Percentiles rank a stretch among this genome's conserved stretches.
Conservation (phyloP, 768 basidiomycete species). For the Calvatia gigantea region DNA sequence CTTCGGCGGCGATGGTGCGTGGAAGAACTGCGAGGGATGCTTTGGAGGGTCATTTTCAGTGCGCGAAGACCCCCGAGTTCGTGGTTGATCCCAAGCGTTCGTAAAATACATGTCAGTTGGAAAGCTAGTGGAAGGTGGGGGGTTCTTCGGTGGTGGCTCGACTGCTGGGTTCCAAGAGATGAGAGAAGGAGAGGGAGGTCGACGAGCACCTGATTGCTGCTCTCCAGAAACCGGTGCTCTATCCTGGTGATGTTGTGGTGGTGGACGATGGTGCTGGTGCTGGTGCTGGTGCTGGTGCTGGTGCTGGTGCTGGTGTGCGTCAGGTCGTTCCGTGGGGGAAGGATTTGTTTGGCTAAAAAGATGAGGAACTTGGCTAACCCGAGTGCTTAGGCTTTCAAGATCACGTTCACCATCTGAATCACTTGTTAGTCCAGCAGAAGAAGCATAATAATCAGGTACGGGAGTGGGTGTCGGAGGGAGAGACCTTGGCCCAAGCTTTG, state of each 20-base stretch:
- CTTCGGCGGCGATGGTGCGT: slow-evolving; percentile 52
- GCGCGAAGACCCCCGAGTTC: slow-evolving; percentile 17
- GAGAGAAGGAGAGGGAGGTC: slow-evolving; percentile 59
- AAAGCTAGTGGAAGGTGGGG: slow-evolving; percentile 54
- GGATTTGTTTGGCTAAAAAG: slow-evolving; percentile 17
- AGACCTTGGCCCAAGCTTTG: slow-evolving; percentile 43
- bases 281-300: neutral
- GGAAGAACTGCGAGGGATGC: slow-evolving; percentile 50
- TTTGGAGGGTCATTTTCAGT: slow-evolving; percentile 9
- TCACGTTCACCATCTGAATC: slow-evolving; percentile 5
- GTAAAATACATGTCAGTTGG: slow-evolving; percentile 77
- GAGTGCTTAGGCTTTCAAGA: neutral
- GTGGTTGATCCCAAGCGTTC: slow-evolving; percentile 76
- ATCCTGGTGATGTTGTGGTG: slow-evolving; percentile 19
- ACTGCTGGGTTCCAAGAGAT: slow-evolving; percentile 77
- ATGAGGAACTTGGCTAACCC: slow-evolving; percentile 3
- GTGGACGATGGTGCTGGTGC: slow-evolving; percentile 15
- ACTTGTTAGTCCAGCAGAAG: slow-evolving; percentile 11
- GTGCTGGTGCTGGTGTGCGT: neutral
- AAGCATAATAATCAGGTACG: slow-evolving; percentile 7
- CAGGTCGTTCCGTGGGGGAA: neutral
- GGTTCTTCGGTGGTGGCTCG: slow-evolving; percentile 71
- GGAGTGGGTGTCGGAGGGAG: slow-evolving; percentile 46
- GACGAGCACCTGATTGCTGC: slow-evolving; percentile 14
- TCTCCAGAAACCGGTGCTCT: slow-evolving; percentile 20